phyloP scores from a whole-genome alignment of 768 basidiomycete species.

The Mycena latifolia region DNA sequence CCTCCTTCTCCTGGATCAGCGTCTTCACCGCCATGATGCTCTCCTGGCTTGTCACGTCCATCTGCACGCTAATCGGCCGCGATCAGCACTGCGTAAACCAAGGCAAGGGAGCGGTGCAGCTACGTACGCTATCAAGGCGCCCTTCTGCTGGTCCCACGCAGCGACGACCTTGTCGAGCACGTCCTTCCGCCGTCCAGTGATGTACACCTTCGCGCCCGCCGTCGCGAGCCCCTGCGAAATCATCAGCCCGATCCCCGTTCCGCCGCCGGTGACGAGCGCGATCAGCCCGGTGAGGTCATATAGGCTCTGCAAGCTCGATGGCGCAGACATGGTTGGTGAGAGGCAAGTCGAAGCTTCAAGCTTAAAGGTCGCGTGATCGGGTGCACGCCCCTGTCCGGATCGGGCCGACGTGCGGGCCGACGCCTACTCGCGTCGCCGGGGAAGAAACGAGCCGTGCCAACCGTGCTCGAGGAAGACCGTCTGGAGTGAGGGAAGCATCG shows the following conservation, averaged over 20 bases:
- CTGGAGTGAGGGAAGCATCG: slow-evolving; percentile 52
- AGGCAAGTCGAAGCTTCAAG: slow-evolving; percentile 12
- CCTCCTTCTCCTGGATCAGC: slow-evolving; percentile 68
- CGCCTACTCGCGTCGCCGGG: not conserved
- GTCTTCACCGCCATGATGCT: slow-evolving; percentile 72
- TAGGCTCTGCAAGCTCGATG: slow-evolving; percentile 48
- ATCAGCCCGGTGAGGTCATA: slow-evolving; percentile 71
- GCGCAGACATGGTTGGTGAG: slow-evolving; percentile 38
- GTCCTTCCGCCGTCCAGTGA: slow-evolving; percentile 76
- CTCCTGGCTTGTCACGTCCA: slow-evolving; percentile 80
- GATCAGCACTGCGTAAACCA: slow-evolving; percentile 4
- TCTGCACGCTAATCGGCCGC: slow-evolving; percentile 59
- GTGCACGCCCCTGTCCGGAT: slow-evolving; percentile 18
- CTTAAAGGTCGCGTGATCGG: slow-evolving; percentile 17
- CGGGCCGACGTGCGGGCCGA: slow-evolving; percentile 15
- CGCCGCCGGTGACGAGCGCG: slow-evolving; percentile 66
- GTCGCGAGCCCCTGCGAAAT: slow-evolving; percentile 80
- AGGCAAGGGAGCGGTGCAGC: not conserved
- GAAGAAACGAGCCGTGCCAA: slow-evolving; percentile 52
- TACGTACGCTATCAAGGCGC: slow-evolving; percentile 71
- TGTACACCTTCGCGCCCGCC: slow-evolving; percentile 86
- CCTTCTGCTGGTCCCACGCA: slow-evolving; percentile 59
- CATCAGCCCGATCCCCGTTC: slow-evolving; percentile 69
- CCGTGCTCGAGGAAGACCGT: slow-evolving; percentile 57
- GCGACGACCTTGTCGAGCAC: slow-evolving; percentile 71